Evolutionary conservation across 345 rosid species (phyloP).

Genomic region (Erodium maritimum): DNA sequence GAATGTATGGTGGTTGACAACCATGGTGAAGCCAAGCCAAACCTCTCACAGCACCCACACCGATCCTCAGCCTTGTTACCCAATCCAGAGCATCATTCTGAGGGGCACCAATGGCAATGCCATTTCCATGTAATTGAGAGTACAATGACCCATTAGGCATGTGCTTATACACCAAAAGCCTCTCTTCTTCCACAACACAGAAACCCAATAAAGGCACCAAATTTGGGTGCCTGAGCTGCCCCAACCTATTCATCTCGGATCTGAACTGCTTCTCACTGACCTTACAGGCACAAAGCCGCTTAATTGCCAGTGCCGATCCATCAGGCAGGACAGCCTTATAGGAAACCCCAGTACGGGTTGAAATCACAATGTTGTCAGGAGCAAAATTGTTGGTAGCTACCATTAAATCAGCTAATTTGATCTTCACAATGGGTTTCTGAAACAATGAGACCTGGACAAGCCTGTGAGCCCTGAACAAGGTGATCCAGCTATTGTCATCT

Average conservation of each 20-base stretch:
- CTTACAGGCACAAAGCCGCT: conserved; percentile 36
- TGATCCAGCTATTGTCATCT: conserved; percentile 42
- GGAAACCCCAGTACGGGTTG: conserved; percentile 38
- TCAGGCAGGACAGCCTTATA: conserved; percentile 41
- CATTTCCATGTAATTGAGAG: conserved; percentile 20
- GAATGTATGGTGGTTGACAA: conserved; percentile 27
- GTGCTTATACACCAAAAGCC: conserved; percentile 21
- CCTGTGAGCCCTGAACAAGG: conserved; percentile 34
- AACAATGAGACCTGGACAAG: conserved; percentile 53
- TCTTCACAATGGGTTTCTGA: conserved; percentile 46
- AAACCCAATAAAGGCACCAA: conserved; percentile 54
- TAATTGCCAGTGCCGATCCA: conserved; percentile 46
- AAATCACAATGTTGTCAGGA: conserved; percentile 20
- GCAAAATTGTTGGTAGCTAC: conserved; percentile 34
- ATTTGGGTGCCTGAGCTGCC: conserved; percentile 52
- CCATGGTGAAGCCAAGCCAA: conserved; percentile 57
- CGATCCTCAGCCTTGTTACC: conserved; percentile 37
- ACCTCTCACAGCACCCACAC: conserved; percentile 50
- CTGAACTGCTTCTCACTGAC: conserved; percentile 41
- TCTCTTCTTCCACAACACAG: conserved; percentile 45
- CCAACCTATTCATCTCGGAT: conserved; percentile 44
- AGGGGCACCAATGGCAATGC: conserved; percentile 9
- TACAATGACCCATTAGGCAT: conserved; percentile 44
- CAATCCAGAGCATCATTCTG: conserved; percentile 28
- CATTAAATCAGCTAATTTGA: conserved; percentile 36